Base-by-base conservation (phyloP, 1,284 basidiomycete species). In the Athelia sp. region DNA sequence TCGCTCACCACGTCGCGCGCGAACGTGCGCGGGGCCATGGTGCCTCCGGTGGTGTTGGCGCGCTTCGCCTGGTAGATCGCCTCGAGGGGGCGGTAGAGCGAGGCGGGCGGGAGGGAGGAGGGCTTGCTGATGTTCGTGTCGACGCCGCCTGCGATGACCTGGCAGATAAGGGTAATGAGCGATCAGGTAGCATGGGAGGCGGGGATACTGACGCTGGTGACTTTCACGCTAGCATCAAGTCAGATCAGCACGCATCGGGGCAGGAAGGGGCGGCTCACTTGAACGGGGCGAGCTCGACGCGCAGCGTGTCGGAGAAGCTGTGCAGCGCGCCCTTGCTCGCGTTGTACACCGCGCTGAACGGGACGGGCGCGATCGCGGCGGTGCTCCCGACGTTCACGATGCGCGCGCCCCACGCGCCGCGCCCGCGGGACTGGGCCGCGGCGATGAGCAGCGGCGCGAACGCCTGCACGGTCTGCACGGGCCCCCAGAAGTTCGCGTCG, bases 211-310 rank as follows among this genome's bases (percentile, higher is more conserved):
- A 64, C 62, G 35, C 59, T 66, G 21, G 59, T 58, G 19, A 68
- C 65, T 38, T 66, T 64, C 43, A 69, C 53, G 36, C 66, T 68
- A 29, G 11, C 2, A n/a, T 38, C 35, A 26, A 17, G 10, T n/a
- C 10, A 24, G 15, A 47, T 48, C 15, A 44, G 8, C 32, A 19
- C 4, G 19, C 15, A 45, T 17, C 13, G 15, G 26, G 13, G 26
- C 13, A 29, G 3, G 15, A 17, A n/a, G 43, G 19, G 18, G 29
- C 18, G 14, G 32, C 54, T 18, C 49, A 56, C 55, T 52, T 56
- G 51, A 65, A 65, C 2, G 67, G 65, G 2, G 56, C 57, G 29
- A 69, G 50, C 45, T 69, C 67, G 8, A 66, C 53, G 1, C 65
- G 55, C 13, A 65, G 50, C 0, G 63, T 63, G 38, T 69, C 58